Percentiles rank a stretch among this genome's conserved stretches.
These are phyloP conservation scores for Binderoboletus segoi DNA, from an alignment of 1,284 basidiomycete species.

Conservation along the genomic window DNA sequence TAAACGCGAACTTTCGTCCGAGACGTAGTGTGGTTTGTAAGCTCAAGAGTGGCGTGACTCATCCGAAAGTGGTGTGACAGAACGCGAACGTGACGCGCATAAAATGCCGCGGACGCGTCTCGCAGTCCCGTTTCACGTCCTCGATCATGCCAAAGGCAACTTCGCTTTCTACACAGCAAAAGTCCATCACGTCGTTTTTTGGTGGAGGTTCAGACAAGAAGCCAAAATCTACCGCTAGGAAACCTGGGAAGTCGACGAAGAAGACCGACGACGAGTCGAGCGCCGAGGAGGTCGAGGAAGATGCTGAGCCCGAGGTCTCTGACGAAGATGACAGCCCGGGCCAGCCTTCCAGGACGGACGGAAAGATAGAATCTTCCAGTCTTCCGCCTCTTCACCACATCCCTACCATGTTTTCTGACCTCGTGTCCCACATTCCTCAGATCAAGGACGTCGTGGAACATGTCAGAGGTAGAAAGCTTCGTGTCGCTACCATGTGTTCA, in stretches of 20 bases:
- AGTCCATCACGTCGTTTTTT: constrained; percentile 60
- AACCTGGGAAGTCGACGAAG: constrained; percentile 35
- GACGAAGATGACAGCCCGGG: constrained; percentile 36
- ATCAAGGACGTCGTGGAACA: constrained; percentile 71
- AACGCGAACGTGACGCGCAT: constrained; percentile 34
- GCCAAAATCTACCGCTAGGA: constrained; percentile 21
- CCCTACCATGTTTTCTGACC: constrained; percentile 83
- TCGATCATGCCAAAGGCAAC: constrained; percentile 53
- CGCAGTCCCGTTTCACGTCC: background rate
- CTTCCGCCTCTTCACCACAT: constrained; percentile 86
- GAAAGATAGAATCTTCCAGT: constrained; percentile 53
- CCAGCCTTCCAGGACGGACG: constrained; percentile 39
- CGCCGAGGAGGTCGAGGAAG: constrained; percentile 22
- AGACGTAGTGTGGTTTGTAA: too few relatives aligned
- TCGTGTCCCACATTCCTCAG: constrained; percentile 72
- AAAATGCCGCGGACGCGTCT: constrained; percentile 22
- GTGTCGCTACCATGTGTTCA: constrained; percentile 97
- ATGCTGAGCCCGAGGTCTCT: constrained; percentile 25
- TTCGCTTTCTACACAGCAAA: constrained; percentile 47
- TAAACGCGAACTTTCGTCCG: too few relatives aligned
- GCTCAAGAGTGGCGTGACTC: constrained; percentile 24
- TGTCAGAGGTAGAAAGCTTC: constrained; percentile 80
- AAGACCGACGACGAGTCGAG: constrained; percentile 26
- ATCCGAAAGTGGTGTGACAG: constrained; percentile 28
- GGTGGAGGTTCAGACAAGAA: constrained; percentile 29